Conservation (phyloP, 177 flowering plant genomes). For the Vitis hybrid region DNA sequence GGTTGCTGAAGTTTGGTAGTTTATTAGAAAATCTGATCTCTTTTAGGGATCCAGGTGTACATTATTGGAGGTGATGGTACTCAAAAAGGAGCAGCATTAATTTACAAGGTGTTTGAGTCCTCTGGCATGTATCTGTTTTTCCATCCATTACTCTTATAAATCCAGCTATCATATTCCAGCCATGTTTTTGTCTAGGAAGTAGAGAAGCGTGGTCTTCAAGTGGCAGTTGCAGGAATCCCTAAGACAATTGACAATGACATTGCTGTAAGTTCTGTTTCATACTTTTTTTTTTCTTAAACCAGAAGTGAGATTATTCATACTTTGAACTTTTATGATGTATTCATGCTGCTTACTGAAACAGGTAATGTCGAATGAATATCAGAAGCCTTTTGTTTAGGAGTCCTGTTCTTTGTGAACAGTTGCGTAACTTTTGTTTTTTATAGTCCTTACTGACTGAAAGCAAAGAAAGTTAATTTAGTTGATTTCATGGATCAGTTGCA, state of each 20-base stretch:
- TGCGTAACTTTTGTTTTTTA: too few relatives aligned
- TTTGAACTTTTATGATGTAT: too few relatives aligned
- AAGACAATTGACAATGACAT: constrained; percentile 86
- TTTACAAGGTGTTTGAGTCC: constrained; percentile 47
- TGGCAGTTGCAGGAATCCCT: constrained; percentile 81
- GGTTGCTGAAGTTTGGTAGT: neutral
- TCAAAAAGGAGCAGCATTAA: constrained; percentile 71
- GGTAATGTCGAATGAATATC: too few relatives aligned
- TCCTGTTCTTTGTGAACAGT: too few relatives aligned
- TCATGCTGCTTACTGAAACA: too few relatives aligned
- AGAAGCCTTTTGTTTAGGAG: too few relatives aligned
- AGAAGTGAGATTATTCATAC: too few relatives aligned
- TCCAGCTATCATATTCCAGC: neutral
- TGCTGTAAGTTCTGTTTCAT: constrained; percentile 42
- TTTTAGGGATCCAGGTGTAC: constrained; percentile 49
- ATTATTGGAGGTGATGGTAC: constrained; percentile 91
- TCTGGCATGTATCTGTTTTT: constrained; percentile 3
- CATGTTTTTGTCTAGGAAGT: constrained; percentile 50
- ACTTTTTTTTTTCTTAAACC: too few relatives aligned
- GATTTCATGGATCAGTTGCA: too few relatives aligned
- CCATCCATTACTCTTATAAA: neutral
- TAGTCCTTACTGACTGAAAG: too few relatives aligned
- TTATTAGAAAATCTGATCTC: neutral
- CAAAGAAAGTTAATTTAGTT: too few relatives aligned
- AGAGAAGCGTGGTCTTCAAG: constrained; percentile 64